A percentile compares a stretch with the other conserved stretches of the same genome.
Conservation (phyloP, 1,284 basidiomycete species). For the Tremellales sp. region DNA sequence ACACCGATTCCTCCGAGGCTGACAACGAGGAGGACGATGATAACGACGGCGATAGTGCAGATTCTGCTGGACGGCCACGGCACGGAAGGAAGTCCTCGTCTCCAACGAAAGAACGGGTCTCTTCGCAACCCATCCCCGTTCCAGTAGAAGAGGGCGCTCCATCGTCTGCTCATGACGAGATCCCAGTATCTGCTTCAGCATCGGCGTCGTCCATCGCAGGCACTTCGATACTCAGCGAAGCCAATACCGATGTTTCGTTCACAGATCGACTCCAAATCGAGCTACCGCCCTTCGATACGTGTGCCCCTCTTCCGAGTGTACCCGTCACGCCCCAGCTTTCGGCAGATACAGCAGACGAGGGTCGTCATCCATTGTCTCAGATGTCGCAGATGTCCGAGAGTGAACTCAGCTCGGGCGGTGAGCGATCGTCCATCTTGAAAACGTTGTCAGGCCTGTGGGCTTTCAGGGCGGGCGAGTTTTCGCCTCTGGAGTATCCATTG, state of each 20-base stretch:
- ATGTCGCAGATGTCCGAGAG: slow-evolving; percentile 49
- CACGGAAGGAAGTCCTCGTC: slow-evolving; percentile 18
- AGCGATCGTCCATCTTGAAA: slow-evolving; percentile 75
- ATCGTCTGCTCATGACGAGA: slow-evolving; percentile 9
- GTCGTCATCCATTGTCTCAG: slow-evolving; percentile 21
- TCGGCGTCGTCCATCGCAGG: slow-evolving; percentile 18
- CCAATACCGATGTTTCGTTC: slow-evolving; percentile 33
- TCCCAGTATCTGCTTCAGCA: slow-evolving; percentile 11
- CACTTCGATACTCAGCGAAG: slow-evolving; percentile 26
- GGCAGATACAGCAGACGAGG: slow-evolving; percentile 34
- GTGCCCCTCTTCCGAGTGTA: slow-evolving; percentile 45
- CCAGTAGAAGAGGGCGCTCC: slow-evolving; percentile 2
- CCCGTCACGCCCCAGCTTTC: slow-evolving; percentile 42
- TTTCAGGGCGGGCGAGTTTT: slow-evolving; percentile 54
- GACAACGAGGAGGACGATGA: slow-evolving; percentile 67
- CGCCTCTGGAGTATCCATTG: slow-evolving; percentile 56
- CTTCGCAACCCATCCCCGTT: slow-evolving; percentile 4
- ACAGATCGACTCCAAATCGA: slow-evolving; percentile 46
- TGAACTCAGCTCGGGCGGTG: slow-evolving; percentile 51
- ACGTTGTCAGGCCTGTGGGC: slow-evolving; percentile 81
- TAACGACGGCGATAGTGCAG: slow-evolving; percentile 36
- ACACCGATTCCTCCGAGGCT: slow-evolving; percentile 70
- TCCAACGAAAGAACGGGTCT: slow-evolving; percentile 8
- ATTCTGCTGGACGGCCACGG: slow-evolving; percentile 22
- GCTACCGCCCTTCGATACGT: slow-evolving; percentile 48